Evolutionary conservation across 495 filamentous ascomycete genomes (phyloP), one percentile per base, ranked within the genome.

Genomic region (Xylaria bambusicola): DNA sequence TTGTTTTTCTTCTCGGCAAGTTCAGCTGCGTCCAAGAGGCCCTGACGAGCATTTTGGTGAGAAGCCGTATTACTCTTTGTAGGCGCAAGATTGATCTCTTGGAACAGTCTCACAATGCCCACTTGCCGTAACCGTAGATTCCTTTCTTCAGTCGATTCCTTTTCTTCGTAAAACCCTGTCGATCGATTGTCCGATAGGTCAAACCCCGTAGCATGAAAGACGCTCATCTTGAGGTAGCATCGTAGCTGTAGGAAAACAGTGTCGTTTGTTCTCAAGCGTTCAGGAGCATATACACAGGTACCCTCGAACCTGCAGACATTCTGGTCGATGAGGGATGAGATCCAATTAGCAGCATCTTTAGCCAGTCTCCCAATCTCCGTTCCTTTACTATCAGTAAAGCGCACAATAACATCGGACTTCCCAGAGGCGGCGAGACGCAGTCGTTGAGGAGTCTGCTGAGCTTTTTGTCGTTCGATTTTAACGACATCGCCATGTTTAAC

Each of bases 241-340:
- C 84, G 80, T 40, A 98, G 71, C 66, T 98, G 94, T 17, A 98
- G 68, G 66, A 92, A 93, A 40, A 98, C 83, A 0, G 93, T 98
- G 69, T 98, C 94, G 68, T 96, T 96, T 42, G 92, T 92, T 46
- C 91, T 82, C 8, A 97, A 62, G 56, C 81, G 78, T 59, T 98
- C 95, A 2, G 92, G 92, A 0, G 88, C 90, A 71, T 86, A 97
- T n/a, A 98, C 91, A 64, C 91, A 96, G 33, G 81, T 82, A 0
- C 90, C 95, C 65, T 94, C 91, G 62, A 98, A 93, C 12, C 75
- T 82, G 74, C 92, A 97, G 13, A 97, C 82, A 27, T 88, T 89
- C 69, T 97, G 94, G 63, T 98, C 94, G 51, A 98, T 86, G 61
- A 98, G 73, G 0, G 92, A 88, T 18, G 93, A 96, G 9, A 98